Base-by-base conservation (phyloP, 2,329 filamentous ascomycete genomes). In the Trematosphaeria pertusa region DNA sequence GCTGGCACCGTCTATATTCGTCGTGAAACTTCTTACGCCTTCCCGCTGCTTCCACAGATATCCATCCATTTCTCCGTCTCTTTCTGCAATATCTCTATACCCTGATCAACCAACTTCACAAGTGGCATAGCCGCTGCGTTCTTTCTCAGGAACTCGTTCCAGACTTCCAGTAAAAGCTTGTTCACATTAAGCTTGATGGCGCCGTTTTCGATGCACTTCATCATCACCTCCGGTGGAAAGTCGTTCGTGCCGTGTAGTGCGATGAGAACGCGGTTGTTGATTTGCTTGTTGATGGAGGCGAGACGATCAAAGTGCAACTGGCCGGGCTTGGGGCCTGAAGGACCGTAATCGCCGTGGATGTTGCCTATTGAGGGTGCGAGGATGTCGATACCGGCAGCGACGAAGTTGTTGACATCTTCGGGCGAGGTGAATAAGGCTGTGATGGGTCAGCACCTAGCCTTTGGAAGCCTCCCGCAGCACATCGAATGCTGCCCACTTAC, bases 281-380 rank as follows among this genome's bases (percentile, higher is more conserved):
- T 64, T 49, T 65, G 65, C 50, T 61, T 59, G 41, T 62, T 44
- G 20, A 70, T 69, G 1, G 54, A 45, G 17, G 63, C 60, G 11
- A 70, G 58, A 10, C 63, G 60, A 24, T 64, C 63, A 37, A 62
- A 69, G 37, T 69, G 64, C 2, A 73, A 49, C 42, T 68, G 63
- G 2, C 64, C 61, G 20, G 61, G 57, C 26, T 58, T 58, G 0
- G 69, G 70, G 0, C 87, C 87, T 2, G 80, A 65, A 0, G 83
- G 79, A 0, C 86, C 86, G 68, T 91, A 91, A 61, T 85, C 81
- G 35, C 87, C 87, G 71, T 91, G 87, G 22, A 90, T 81, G 59
- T 90, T 91, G 5, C 87, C 87, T 69, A 90, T 87, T 0, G 86
- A 86, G 0, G 87, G 87, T 0, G 88, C 87, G 22, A 91, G 73